Conservation (phyloP, 2,329 filamentous ascomycete species). For the Ilyonectria robusta region DNA sequence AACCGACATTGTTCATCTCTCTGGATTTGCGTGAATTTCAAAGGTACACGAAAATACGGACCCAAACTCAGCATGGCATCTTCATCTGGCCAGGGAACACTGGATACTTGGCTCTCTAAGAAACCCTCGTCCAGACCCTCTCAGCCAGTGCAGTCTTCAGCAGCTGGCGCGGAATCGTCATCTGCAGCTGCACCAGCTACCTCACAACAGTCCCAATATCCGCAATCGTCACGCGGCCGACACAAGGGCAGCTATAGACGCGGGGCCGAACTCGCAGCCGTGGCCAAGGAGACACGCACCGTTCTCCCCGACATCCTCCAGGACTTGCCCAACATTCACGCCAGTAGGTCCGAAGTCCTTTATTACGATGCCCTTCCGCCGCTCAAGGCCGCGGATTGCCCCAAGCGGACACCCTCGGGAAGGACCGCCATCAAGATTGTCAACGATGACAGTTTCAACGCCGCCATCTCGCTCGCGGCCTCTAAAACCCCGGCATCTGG, state of each 20-base stretch:
- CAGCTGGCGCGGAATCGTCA: conserved; percentile 13
- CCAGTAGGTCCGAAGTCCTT: conserved; percentile 56
- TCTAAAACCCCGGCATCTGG: conserved; percentile 45
- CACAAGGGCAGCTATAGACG: conserved; percentile 40
- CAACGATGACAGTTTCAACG: conserved; percentile 71
- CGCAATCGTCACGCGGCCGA: conserved; percentile 19
- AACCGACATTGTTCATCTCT: background rate
- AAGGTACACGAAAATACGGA: too few relatives aligned
- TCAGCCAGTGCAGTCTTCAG: conserved; percentile 17
- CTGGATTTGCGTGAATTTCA: background rate
- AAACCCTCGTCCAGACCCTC: conserved; percentile 26
- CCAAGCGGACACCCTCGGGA: conserved; percentile 52
- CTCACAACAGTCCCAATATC: conserved; percentile 27
- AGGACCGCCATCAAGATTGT: conserved; percentile 62
- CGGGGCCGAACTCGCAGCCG: conserved; percentile 53
- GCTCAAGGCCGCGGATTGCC: conserved; percentile 60
- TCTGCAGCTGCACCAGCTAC: conserved; percentile 29
- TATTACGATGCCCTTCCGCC: conserved; percentile 54
- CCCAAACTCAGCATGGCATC: conserved; percentile 21
- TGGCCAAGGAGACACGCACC: conserved; percentile 63
- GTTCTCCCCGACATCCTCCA: conserved; percentile 63
- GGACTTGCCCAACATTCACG: conserved; percentile 57
- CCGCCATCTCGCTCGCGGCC: conserved; percentile 60
- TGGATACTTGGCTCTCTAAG: conserved; percentile 48
- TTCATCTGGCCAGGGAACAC: conserved; percentile 42